Evolutionary conservation across 2,329 filamentous ascomycete species (phyloP).

Genomic region (Aureobasidium sp.): DNA sequence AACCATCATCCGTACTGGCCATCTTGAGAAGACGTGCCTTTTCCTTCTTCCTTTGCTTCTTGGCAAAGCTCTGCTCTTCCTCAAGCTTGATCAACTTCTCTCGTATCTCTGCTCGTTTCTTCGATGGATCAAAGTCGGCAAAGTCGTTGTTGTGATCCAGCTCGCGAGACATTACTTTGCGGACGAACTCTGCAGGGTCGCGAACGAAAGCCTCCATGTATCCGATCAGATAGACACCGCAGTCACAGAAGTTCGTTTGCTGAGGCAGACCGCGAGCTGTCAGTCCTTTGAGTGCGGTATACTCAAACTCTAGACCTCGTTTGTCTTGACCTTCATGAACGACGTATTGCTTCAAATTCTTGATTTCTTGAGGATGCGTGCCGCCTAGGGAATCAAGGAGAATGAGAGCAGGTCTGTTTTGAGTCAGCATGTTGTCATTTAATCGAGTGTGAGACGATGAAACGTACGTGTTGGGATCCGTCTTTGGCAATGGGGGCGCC

Average conservation of each 20-base stretch:
- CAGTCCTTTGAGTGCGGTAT: slow-evolving; percentile 61
- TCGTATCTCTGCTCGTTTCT: slow-evolving; percentile 73
- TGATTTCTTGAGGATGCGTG: slow-evolving; percentile 69
- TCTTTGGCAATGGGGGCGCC: slow-evolving; percentile 31
- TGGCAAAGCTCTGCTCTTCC: slow-evolving; percentile 56
- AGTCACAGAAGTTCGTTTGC: slow-evolving; percentile 90
- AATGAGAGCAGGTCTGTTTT: slow-evolving; percentile 74
- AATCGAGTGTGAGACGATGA: background rate
- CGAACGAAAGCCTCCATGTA: slow-evolving; percentile 87
- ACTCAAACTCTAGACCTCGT: slow-evolving; percentile 52
- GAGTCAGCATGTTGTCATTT: slow-evolving; percentile 31
- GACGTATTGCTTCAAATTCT: slow-evolving; percentile 80
- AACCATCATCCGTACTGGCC: background rate
- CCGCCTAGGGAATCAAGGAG: slow-evolving; percentile 87
- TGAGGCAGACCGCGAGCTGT: slow-evolving; percentile 79
- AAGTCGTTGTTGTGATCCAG: slow-evolving; percentile 64
- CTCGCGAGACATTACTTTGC: slow-evolving; percentile 70
- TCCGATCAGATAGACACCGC: slow-evolving; percentile 85
- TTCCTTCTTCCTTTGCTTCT: slow-evolving; percentile 43
- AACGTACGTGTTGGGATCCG: slow-evolving; percentile 33
- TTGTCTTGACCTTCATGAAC: slow-evolving; percentile 75
- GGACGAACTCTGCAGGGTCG: slow-evolving; percentile 75
- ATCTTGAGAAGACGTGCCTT: slow-evolving; percentile 8
- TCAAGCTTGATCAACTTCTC: slow-evolving; percentile 71
- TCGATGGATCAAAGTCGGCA: slow-evolving; percentile 58